These are phyloP conservation scores for Colletotrichum sp. DNA, from an alignment of 2,329 filamentous ascomycete species.

Conservation along the genomic window DNA sequence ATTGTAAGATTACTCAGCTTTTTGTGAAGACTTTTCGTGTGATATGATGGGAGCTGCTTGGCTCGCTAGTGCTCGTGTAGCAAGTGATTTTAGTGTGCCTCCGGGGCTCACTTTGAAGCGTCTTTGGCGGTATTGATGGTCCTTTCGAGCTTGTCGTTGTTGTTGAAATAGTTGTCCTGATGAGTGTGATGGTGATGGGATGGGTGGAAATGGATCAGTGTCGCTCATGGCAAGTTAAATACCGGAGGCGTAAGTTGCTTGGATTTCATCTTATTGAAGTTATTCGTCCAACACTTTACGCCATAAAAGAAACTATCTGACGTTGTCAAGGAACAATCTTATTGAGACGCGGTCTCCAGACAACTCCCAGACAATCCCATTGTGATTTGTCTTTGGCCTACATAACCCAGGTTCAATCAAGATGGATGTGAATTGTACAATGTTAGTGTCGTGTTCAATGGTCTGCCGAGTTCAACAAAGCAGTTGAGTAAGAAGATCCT, in stretches of 20 bases:
- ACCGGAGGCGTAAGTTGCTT: rapidly evolving
- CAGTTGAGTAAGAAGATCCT: neutral
- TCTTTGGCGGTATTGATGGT: neutral
- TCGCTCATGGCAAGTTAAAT: neutral
- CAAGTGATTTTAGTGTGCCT: neutral
- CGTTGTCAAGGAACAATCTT: neutral
- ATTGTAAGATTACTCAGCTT: neutral
- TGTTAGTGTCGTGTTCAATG: neutral
- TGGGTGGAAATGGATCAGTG: neutral
- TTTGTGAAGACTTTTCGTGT: rapidly evolving
- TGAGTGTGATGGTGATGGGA: neutral
- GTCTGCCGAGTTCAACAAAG: neutral
- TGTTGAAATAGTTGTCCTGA: neutral
- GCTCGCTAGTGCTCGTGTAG: rapidly evolving
- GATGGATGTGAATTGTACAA: neutral
- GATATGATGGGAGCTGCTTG: neutral
- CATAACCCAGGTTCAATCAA: neutral
- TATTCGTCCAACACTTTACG: neutral
- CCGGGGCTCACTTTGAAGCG: neutral
- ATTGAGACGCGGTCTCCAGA: neutral
- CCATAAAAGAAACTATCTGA: neutral
- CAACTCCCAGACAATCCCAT: neutral
- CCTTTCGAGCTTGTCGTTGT: neutral
- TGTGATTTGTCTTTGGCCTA: neutral
- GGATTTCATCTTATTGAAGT: neutral